Conservation (phyloP, 495 filamentous ascomycete species). For the Aspergillus nidulans region DNA sequence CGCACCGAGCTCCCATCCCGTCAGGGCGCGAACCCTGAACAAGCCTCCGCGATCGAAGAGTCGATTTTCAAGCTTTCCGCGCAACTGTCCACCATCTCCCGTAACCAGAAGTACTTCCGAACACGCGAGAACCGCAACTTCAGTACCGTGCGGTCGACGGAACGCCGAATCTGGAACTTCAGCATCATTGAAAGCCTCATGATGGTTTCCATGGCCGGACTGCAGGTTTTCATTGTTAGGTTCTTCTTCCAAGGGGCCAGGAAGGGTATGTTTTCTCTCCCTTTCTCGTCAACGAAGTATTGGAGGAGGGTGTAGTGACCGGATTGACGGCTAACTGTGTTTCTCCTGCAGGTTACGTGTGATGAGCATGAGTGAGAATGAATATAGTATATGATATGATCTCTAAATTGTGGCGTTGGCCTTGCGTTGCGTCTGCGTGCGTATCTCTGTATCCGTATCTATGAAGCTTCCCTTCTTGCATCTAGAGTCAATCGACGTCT, state of each 20-base stretch:
- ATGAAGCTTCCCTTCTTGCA: conserved; percentile 4
- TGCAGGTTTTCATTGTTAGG: conserved; percentile 96
- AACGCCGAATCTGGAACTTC: conserved; percentile 94
- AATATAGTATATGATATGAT: conserved; percentile 23
- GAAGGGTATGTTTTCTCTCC: conserved; percentile 51
- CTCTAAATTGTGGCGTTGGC: conserved; percentile 9
- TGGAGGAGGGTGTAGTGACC: too few species aligned
- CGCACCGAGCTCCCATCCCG: conserved; percentile 79
- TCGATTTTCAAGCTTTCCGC: conserved; percentile 92
- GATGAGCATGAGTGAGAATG: conserved; percentile 37
- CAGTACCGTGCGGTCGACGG: conserved; percentile 94
- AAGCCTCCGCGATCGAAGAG: conserved; percentile 87
- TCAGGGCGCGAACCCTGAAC: conserved; percentile 86
- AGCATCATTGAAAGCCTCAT: conserved; percentile 85
- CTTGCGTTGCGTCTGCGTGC: conserved; percentile 19
- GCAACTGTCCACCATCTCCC: conserved; percentile 90
- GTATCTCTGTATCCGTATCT: conserved; percentile 11
- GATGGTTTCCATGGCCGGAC: conserved; percentile 92
- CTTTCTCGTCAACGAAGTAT: too few species aligned
- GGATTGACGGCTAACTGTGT: neutral
- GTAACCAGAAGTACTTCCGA: conserved; percentile 99
- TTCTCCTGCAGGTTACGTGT: conserved; percentile 23
- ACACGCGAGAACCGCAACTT: conserved; percentile 99
- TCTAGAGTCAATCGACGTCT: conserved; percentile 4
- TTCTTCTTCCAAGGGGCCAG: conserved; percentile 97